Evolutionary conservation across 768 basidiomycete genomes (phyloP), one percentile per base, ranked within the genome.

Genomic region (Terana coerulea): DNA sequence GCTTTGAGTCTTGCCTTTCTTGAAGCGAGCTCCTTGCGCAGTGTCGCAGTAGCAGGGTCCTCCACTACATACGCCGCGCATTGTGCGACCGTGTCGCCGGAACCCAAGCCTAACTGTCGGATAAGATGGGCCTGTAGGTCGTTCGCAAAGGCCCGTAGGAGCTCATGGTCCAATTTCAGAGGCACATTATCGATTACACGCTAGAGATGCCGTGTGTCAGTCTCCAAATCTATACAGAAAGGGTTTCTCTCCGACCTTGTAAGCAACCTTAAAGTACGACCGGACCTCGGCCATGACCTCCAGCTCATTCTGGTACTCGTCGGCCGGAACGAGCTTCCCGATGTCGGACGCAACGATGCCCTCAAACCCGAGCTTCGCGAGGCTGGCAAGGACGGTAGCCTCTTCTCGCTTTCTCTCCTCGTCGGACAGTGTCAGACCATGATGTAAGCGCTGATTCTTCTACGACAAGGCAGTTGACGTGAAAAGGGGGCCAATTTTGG

Each of bases 201-300:
- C 58, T 74, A 6, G 26, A 12, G 43, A 8, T n/a, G 12, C 4
- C 25, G 8, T 17, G 11, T 25, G 26, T 48, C 8, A 25, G 19
- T 6, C 26, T 69, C 49, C 67, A 68, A 0, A 69, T 3, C 3
- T 36, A 14, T 22, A 4, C 12, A n/a, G 29, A 8, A 11, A 34
- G 15, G 10, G 17, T 25, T 6, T 2, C 12, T 54, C 33, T 29
- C 19, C n/a, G n/a, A 62, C 55, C 39, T 49, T 54, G 41, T 56
- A 24, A 52, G 33, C 61, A 80, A 87, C 86, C 72, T 88, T 82
- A 64, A 88, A 88, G 58, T 88, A 88, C 0, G 81, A 85, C 6
- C 83, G 70, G 3, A 86, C 83, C 50, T 83, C 78, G 0, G 83
- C 83, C 85, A 88, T 88, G 52, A 88, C 82, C 5, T 64, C 56